phyloP scores from a whole-genome alignment of 2,329 filamentous ascomycete genomes.

The Ophiostoma sp. region DNA sequence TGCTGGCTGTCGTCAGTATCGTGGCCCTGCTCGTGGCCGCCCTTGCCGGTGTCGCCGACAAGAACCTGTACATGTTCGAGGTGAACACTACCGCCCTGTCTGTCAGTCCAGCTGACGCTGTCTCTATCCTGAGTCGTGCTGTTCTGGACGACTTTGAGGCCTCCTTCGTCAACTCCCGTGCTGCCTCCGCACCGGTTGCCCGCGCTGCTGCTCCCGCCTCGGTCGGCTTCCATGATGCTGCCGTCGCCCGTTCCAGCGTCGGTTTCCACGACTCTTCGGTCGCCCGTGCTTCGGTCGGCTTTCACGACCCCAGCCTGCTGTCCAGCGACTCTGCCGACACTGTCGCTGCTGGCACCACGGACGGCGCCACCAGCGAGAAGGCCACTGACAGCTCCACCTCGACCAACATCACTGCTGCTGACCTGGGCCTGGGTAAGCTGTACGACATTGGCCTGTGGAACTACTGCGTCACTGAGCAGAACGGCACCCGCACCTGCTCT shows the following conservation, averaged over 20 bases:
- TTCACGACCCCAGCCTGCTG: slow-evolving; percentile 26
- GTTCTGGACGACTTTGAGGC: neutral
- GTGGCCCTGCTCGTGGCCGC: slow-evolving; percentile 64
- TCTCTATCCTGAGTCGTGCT: slow-evolving; percentile 14
- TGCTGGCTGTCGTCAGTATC: slow-evolving; percentile 74
- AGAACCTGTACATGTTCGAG: slow-evolving; percentile 58
- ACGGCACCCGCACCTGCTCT: slow-evolving; percentile 65
- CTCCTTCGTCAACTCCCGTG: neutral
- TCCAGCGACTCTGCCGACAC: neutral
- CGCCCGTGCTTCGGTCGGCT: neutral
- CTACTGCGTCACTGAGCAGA: slow-evolving; percentile 69
- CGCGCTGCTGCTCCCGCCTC: neutral
- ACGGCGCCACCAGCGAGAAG: slow-evolving; percentile 27
- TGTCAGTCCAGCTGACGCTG: slow-evolving; percentile 36
- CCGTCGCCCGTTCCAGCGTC: neutral
- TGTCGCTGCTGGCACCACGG: slow-evolving; percentile 31
- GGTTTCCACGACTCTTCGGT: slow-evolving; percentile 4
- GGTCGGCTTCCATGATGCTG: slow-evolving; percentile 9
- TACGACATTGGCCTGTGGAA: slow-evolving; percentile 86
- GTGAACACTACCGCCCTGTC: slow-evolving; percentile 64
- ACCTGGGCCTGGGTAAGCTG: slow-evolving; percentile 67
- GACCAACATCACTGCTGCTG: slow-evolving; percentile 55
- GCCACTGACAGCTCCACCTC: slow-evolving; percentile 28
- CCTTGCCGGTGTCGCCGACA: slow-evolving; percentile 57
- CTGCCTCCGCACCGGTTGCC: neutral